A percentile compares a stretch with the other conserved stretches of the same genome.
Evolutionary conservation across 2,329 filamentous ascomycete genomes (phyloP).

Genomic region (Gnomoniopsis sp.): DNA sequence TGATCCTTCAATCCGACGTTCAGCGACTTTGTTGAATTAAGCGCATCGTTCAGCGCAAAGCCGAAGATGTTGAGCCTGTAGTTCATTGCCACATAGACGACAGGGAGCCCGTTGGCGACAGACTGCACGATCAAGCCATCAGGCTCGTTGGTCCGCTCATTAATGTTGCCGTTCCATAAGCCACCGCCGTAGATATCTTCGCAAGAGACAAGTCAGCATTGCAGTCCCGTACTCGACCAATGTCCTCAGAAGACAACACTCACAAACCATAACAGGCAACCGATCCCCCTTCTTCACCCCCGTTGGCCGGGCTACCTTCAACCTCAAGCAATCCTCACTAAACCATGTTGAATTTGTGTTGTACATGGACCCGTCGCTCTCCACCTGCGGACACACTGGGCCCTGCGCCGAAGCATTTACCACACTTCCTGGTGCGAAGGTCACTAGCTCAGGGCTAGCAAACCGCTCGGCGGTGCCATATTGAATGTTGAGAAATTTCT

Average conservation of each 20-base stretch:
- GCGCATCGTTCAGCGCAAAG: background rate
- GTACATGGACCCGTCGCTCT: background rate
- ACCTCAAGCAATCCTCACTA: constrained; percentile 1
- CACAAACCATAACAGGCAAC: background rate
- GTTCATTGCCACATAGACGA: background rate
- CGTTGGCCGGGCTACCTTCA: background rate
- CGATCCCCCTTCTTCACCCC: background rate
- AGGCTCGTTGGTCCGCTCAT: constrained; percentile 1
- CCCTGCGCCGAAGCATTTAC: background rate
- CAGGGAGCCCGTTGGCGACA: background rate
- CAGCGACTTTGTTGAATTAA: background rate
- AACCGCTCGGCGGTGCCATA: background rate
- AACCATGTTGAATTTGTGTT: constrained; percentile 1
- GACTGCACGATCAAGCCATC: background rate
- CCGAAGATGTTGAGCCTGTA: background rate
- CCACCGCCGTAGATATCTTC: background rate
- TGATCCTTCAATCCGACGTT: constrained; percentile 39
- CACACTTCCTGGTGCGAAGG: background rate
- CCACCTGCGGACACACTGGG: background rate
- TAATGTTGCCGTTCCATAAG: background rate
- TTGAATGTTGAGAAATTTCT: constrained; percentile 2
- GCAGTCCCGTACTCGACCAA: background rate
- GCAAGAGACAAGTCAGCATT: background rate
- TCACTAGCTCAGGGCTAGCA: background rate
- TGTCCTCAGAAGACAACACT: background rate